These are phyloP conservation scores for Bidens hawaiensis DNA, from an alignment of 140 eudicot species.

Conservation along the genomic window DNA sequence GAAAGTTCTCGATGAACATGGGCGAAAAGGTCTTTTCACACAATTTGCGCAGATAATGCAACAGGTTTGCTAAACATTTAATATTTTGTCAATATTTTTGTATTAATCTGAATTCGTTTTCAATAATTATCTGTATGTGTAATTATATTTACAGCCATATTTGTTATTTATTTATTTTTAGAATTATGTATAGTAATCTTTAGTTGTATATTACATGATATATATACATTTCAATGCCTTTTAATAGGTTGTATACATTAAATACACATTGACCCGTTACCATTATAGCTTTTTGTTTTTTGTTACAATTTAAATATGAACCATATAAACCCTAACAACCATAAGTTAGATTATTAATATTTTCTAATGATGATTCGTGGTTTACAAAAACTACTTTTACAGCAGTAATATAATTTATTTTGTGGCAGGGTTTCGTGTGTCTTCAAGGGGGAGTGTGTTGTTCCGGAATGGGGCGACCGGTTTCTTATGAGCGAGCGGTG, in stretches of 20 bases:
- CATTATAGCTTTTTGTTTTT: neutral
- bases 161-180: neutral
- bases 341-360: neutral
- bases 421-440: conserved; percentile 67
- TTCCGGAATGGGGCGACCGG: conserved; percentile 89
- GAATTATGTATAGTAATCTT: neutral
- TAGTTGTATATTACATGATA: neutral
- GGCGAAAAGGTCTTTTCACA: conserved; percentile 59
- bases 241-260: neutral
- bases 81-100: neutral
- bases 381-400: neutral
- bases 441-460: conserved; percentile 90
- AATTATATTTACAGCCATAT: neutral
- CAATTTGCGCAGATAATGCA: conserved; percentile 78
- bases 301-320: no score
- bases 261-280: neutral
- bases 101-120: neutral
- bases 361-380: neutral
- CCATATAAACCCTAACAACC: neutral
- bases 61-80: conserved; percentile 42
- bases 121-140: neutral
- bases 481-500: conserved; percentile 82
- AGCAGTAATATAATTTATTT: neutral
- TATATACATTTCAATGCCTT: no score
- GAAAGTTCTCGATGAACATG: conserved; percentile 68